A percentile compares a stretch with the other conserved stretches of the same genome.
phyloP scores from a whole-genome alignment of 306 rosid genomes.

The Dryas drummondii region DNA sequence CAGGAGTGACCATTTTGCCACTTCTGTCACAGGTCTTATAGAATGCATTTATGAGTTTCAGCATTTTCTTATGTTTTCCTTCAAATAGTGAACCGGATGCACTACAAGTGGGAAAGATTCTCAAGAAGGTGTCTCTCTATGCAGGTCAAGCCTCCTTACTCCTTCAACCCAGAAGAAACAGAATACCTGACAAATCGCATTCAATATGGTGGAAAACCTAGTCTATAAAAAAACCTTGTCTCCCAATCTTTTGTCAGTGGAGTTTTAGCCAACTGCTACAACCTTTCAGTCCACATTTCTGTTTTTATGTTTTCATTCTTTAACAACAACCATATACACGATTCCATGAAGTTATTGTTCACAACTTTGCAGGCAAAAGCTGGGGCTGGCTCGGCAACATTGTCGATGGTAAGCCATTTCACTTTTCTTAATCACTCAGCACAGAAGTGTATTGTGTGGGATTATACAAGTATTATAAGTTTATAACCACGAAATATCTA shows the following conservation, averaged over 20 bases:
- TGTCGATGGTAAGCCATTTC: slow-evolving; percentile 66
- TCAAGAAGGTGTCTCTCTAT: not conserved
- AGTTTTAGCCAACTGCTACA: too few species aligned
- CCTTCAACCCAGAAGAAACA: slow-evolving; percentile 69
- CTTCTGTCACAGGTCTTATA: slow-evolving; percentile 86
- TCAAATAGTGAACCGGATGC: not conserved
- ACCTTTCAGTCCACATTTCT: not conserved
- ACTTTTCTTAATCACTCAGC: not conserved
- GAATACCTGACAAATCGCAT: slow-evolving; percentile 84
- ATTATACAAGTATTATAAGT: too few species aligned
- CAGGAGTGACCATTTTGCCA: slow-evolving; percentile 90
- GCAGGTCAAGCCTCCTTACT: slow-evolving; percentile 91
- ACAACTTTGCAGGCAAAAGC: slow-evolving; percentile 73
- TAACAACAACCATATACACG: not conserved
- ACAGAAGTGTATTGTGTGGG: not conserved
- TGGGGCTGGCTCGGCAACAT: slow-evolving; percentile 94
- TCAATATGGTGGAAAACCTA: slow-evolving; percentile 96
- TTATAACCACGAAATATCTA: not conserved
- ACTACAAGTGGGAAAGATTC: not conserved
- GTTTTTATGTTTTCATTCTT: not conserved
- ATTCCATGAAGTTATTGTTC: not conserved
- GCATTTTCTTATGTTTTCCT: not conserved
- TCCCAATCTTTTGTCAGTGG: not conserved
- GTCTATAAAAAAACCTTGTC: too few species aligned
- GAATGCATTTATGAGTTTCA: slow-evolving; percentile 1